Evolutionary conservation across 306 rosid genomes (phyloP), one percentile per base, ranked within the genome.

Genomic region (Hippophae tibetana): DNA sequence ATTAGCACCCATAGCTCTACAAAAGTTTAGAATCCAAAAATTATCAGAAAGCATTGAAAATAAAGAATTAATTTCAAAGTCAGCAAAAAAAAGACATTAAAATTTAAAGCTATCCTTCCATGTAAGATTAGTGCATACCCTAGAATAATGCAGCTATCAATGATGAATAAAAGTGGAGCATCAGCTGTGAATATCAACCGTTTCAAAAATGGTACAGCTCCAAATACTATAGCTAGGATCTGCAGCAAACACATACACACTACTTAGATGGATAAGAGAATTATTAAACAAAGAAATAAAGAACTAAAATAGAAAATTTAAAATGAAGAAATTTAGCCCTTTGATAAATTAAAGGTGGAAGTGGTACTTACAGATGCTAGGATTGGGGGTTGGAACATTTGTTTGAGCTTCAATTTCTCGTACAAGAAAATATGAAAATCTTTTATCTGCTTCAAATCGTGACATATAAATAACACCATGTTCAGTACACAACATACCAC

Each of bases 111-210:
- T 31, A 31, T 31, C 38, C 38, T 31, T 31, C 4, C 38, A 31
- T 45, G 18, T 13, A 52, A 47, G 61, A 65, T 57, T 73, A 61
- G 61, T 66, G 48, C 84, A 66, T 88, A 93, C 99, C 99, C 99
- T 45, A 93, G 97, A 69, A 93, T 93, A 62, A 76, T 86, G 86
- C 99, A 93, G 79, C 97, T 93, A 72, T 93, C 97, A 10, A 94
- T 93, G 77, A 93, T 82, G 83, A 93, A 93, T 72, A 82, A 93
- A 23, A 88, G 63, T 31, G 99, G 97, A 76, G 85, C 97, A 70
- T 77, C 90, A 9, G 83, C 12, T 47, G 90, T 79, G 63, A 93
- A 82, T 71, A 93, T 84, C 68, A 80, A 68, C 64, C 58, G 52
- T 82, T 84, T 88, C 11, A 84, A 67, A 76, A 86, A 72, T 63